These are phyloP conservation scores for Mollisiaceae sp. DNA, from an alignment of 2,329 filamentous ascomycete species.

Conservation along the genomic window DNA sequence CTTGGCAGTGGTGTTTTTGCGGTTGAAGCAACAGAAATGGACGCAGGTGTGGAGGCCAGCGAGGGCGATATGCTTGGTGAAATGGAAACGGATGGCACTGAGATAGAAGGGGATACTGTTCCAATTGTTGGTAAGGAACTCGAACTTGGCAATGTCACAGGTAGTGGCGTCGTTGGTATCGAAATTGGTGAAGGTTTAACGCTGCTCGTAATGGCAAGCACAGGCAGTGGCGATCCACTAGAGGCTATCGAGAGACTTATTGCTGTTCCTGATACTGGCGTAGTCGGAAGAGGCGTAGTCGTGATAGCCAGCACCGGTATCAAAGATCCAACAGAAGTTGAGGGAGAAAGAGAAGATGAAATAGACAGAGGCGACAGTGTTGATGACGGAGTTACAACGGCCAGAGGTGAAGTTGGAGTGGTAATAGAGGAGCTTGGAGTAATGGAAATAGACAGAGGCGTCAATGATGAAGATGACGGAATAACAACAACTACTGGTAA, in stretches of 20 bases:
- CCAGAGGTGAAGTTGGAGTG: background rate
- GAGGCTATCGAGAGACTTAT: background rate
- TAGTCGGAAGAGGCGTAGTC: background rate
- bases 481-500: background rate
- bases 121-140: background rate
- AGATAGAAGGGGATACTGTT: background rate
- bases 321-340: background rate
- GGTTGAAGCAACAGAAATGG: background rate
- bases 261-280: background rate
- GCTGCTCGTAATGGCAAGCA: background rate
- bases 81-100: background rate
- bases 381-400: too few species aligned
- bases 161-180: background rate
- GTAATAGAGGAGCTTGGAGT: background rate
- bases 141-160: background rate
- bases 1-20: background rate
- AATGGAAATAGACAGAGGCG: background rate
- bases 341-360: background rate
- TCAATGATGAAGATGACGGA: background rate
- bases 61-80: conserved; percentile 1
- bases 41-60: background rate
- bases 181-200: background rate
- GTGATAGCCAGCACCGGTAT: background rate
- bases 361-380: background rate
- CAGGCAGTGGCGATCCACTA: background rate